phyloP scores from a whole-genome alignment of 257 asterid genomes.

The Sherardia arvensis region DNA sequence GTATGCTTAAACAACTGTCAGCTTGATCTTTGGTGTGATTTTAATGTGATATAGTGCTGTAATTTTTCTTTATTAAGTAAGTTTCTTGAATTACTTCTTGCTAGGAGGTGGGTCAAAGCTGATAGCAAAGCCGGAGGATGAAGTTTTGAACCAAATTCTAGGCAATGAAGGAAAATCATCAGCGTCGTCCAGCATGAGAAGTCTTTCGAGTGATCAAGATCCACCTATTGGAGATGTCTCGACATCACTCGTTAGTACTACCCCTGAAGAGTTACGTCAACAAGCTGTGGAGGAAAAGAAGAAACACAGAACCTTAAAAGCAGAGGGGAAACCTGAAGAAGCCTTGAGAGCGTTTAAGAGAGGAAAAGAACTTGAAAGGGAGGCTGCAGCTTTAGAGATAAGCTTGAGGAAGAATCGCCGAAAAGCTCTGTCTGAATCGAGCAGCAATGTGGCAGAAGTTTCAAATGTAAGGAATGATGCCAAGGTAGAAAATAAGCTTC shows the following conservation, averaged over 20 bases:
- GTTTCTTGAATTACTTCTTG: slow-evolving; percentile 10
- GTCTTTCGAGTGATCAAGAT: slow-evolving; percentile 22
- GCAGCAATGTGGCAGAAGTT: slow-evolving; percentile 31
- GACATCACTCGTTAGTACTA: slow-evolving; percentile 34
- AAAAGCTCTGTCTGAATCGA: slow-evolving; percentile 36
- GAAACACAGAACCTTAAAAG: slow-evolving; percentile 57
- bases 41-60: neutral
- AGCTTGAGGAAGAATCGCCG: slow-evolving; percentile 62
- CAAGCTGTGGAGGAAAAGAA: slow-evolving; percentile 80
- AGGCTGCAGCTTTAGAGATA: slow-evolving; percentile 78
- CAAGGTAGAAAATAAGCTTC: slow-evolving; percentile 27
- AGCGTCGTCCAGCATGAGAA: slow-evolving; percentile 16
- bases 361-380: slow-evolving; percentile 96
- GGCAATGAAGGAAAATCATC: slow-evolving; percentile 28
- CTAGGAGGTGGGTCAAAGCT: slow-evolving; percentile 60
- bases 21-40: too few relatives aligned
- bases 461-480: slow-evolving; percentile 33
- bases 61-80: neutral
- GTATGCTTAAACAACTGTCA: slow-evolving; percentile 29
- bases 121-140: slow-evolving; percentile 51
- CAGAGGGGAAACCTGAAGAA: slow-evolving; percentile 91
- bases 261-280: slow-evolving; percentile 81
- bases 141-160: slow-evolving; percentile 40
- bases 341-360: slow-evolving; percentile 74
- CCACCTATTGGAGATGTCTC: slow-evolving; percentile 15